phyloP scores from a whole-genome alignment of 2,329 filamentous ascomycete species.

The Stemphylium vesicarium region DNA sequence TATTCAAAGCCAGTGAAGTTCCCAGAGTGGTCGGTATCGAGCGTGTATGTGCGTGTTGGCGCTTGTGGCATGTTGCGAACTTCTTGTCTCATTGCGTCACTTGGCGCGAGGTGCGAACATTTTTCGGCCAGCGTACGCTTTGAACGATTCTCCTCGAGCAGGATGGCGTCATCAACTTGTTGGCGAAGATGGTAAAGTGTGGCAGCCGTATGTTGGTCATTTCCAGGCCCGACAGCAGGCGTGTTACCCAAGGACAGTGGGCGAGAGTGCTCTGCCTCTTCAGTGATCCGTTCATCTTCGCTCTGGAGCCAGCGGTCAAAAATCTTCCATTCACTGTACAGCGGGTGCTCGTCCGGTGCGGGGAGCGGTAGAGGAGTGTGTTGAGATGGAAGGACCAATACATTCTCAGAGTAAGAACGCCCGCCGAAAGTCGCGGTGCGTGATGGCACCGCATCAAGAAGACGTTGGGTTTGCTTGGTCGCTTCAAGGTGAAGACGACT shows the following conservation, averaged over 20 bases:
- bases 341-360: slow-evolving; percentile 35
- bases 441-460: slow-evolving; percentile 30
- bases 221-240: slow-evolving; percentile 20
- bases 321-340: slow-evolving; percentile 41
- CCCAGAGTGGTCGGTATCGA: slow-evolving; percentile 32
- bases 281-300: slow-evolving; percentile 35
- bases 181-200: slow-evolving; percentile 35
- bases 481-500: slow-evolving; percentile 40
- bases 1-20: slow-evolving; percentile 25
- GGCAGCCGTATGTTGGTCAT: slow-evolving; percentile 35
- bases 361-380: slow-evolving; percentile 27
- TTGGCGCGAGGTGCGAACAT: slow-evolving; percentile 36
- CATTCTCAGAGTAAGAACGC: slow-evolving; percentile 32
- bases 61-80: slow-evolving; percentile 33
- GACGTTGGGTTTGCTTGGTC: slow-evolving; percentile 29
- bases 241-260: slow-evolving; percentile 32
- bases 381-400: slow-evolving; percentile 25
- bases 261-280: slow-evolving; percentile 23
- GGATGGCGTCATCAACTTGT: slow-evolving; percentile 40
- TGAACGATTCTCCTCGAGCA: slow-evolving; percentile 40
- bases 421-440: slow-evolving; percentile 36
- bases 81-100: slow-evolving; percentile 37
- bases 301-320: slow-evolving; percentile 38
- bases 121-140: slow-evolving; percentile 35
- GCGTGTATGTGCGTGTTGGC: slow-evolving; percentile 34